A percentile compares a stretch with the other conserved stretches of the same genome.
Evolutionary conservation across 441 rosid species (phyloP).

Genomic region (Gossypium lobatum): DNA sequence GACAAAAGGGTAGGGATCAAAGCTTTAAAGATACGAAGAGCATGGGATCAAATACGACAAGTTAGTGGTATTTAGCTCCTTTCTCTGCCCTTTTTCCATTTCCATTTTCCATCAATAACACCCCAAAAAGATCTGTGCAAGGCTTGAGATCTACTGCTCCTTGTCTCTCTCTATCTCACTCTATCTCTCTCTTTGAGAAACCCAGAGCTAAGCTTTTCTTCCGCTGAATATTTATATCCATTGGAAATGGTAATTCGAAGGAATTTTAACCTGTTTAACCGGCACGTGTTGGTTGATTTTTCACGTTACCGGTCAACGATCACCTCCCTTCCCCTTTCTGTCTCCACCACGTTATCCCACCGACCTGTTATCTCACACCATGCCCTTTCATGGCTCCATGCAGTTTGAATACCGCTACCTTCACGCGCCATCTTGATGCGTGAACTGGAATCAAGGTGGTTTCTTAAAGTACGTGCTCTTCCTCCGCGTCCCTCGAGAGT

Average conservation of each 20-base stretch:
- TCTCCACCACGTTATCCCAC: slow-evolving; percentile 23
- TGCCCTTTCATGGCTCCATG: slow-evolving; percentile 19
- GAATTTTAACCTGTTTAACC: slow-evolving; percentile 20
- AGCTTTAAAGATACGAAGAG: slow-evolving; percentile 14
- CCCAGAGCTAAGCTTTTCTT: not conserved
- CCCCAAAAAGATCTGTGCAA: slow-evolving; percentile 28
- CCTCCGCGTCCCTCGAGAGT: slow-evolving; percentile 3
- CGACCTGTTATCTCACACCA: slow-evolving; percentile 16
- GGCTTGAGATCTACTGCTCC: slow-evolving; percentile 29
- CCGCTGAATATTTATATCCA: slow-evolving; percentile 19
- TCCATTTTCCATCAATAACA: not conserved
- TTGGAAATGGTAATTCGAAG: slow-evolving; percentile 20
- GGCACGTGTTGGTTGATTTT: slow-evolving; percentile 27
- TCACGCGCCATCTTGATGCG: slow-evolving; percentile 20
- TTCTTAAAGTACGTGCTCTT: not conserved
- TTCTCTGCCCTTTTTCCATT: not conserved
- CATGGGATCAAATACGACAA: slow-evolving; percentile 34
- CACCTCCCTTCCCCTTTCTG: not conserved
- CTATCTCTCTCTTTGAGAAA: slow-evolving; percentile 1
- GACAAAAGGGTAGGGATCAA: slow-evolving; percentile 13
- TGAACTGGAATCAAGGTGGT: not conserved
- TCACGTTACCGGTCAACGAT: slow-evolving; percentile 23
- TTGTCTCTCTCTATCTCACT: not conserved
- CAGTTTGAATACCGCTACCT: not conserved
- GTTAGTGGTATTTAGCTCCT: slow-evolving; percentile 8